Evolutionary conservation across 306 rosid species (phyloP).

Genomic region (Biancaea sappan): DNA sequence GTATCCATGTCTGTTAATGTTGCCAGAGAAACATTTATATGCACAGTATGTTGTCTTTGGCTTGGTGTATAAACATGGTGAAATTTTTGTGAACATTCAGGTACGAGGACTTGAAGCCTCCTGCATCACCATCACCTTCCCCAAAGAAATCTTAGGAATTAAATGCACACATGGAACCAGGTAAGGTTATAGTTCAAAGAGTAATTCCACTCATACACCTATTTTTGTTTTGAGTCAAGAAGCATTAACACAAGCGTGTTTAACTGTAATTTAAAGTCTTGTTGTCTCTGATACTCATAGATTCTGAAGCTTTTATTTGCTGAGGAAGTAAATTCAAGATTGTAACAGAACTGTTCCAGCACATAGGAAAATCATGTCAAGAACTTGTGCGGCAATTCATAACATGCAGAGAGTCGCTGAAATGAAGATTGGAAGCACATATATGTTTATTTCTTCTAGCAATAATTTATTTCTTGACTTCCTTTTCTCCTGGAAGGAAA

Average conservation of each 20-base stretch:
- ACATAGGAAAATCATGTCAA: constrained; percentile 26
- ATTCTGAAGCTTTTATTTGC: constrained; percentile 7
- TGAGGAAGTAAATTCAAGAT: constrained; percentile 15
- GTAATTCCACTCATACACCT: neutral
- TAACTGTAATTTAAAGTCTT: neutral
- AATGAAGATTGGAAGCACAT: constrained; percentile 35
- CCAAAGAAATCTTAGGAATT: constrained; percentile 41
- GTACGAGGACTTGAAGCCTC: constrained; percentile 97
- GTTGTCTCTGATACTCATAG: neutral
- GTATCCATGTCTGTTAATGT: neutral
- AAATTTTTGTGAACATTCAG: constrained; percentile 46
- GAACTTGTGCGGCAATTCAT: constrained; percentile 29
- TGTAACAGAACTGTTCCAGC: constrained; percentile 39
- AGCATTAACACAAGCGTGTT: too few species aligned
- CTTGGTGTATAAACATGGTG: neutral
- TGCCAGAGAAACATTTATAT: neutral
- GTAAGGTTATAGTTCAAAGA: constrained; percentile 41
- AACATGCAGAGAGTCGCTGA: constrained; percentile 18
- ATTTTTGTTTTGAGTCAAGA: neutral
- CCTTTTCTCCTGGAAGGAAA: constrained; percentile 1
- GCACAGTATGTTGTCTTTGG: neutral
- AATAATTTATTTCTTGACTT: constrained; percentile 26
- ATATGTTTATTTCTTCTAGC: constrained; percentile 9
- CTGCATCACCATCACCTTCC: constrained; percentile 75
- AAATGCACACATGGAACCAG: constrained; percentile 18